Conservation (phyloP, 1,284 basidiomycete genomes). For the Tranzscheliella williamsii region DNA sequence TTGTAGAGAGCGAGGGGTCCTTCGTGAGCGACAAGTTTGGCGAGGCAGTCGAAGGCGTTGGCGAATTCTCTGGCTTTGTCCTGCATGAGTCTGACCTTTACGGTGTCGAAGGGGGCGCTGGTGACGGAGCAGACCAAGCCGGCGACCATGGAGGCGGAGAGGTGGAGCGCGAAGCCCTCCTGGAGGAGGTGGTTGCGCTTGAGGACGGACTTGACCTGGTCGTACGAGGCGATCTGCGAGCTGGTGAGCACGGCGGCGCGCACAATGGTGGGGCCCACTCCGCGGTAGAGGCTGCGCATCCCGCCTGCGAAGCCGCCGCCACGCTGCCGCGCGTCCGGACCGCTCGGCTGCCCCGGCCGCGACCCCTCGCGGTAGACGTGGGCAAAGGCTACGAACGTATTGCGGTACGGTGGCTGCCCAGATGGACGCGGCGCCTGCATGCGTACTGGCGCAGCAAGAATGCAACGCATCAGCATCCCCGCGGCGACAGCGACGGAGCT, state of each 20-base stretch:
- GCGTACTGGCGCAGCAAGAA: constrained; percentile 12
- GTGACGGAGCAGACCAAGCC: constrained; percentile 41
- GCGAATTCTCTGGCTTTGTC: constrained; percentile 27
- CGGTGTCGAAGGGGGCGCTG: constrained; percentile 42
- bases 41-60: constrained; percentile 36
- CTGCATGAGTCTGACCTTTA: constrained; percentile 50
- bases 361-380: constrained; percentile 31
- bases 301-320: constrained; percentile 21
- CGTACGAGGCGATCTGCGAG: constrained; percentile 46
- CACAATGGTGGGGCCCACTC: constrained; percentile 42
- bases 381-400: constrained; percentile 38
- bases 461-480: too few relatives aligned
- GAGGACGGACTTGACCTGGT: constrained; percentile 37
- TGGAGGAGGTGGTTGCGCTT: constrained; percentile 13
- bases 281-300: constrained; percentile 36
- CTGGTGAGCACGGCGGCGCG: constrained; percentile 44
- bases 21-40: constrained; percentile 36
- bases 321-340: neutral
- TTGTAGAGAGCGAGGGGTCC: constrained; percentile 48
- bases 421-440: constrained; percentile 45
- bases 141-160: constrained; percentile 43
- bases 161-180: constrained; percentile 40
- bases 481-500: too few relatives aligned
- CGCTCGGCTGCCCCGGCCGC: neutral
- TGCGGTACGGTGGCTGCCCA: constrained; percentile 36